phyloP scores from a whole-genome alignment of 768 basidiomycete species.

The Lactarius pseudohatsudake region DNA sequence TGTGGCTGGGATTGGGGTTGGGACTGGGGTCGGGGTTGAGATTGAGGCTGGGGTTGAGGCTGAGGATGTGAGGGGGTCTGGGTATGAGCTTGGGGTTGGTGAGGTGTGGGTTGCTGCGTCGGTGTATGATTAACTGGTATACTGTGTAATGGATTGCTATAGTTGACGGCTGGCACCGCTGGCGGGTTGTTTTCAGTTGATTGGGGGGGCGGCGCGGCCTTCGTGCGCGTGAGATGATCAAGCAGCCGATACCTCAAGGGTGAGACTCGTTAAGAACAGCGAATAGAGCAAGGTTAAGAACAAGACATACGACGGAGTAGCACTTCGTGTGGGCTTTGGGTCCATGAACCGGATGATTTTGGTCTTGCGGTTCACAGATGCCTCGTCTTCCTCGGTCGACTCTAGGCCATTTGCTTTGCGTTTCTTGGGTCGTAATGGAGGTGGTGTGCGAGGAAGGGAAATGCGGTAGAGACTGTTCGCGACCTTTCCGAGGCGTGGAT shows the following conservation, averaged over 20 bases:
- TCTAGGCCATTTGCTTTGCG: conserved; percentile 70
- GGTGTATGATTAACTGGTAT: conserved; percentile 4
- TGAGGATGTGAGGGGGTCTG: conserved; percentile 14
- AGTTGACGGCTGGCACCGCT: not conserved
- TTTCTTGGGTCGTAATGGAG: conserved; percentile 54
- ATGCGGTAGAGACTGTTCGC: conserved; percentile 73
- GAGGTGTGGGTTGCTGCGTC: conserved; percentile 5
- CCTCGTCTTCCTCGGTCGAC: conserved; percentile 68
- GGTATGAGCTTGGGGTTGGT: conserved; percentile 15
- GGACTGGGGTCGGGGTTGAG: not conserved
- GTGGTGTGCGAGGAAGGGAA: conserved; percentile 69
- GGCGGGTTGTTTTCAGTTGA: not conserved
- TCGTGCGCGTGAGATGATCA: conserved; percentile 14
- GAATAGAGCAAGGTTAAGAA: not conserved
- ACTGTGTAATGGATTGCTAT: conserved; percentile 15
- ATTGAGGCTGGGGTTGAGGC: not conserved
- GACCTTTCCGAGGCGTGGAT: conserved; percentile 72
- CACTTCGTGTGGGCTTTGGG: conserved; percentile 49
- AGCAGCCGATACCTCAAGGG: conserved; percentile 28
- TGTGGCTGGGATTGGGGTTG: conserved; percentile 17
- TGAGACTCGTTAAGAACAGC: not conserved
- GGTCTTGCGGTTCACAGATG: conserved; percentile 65
- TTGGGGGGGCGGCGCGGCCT: conserved; percentile 1
- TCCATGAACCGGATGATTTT: conserved; percentile 83
- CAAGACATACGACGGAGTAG: conserved; percentile 48